Base-by-base conservation (phyloP, 176 grass and related monocot species). In the Avena sativa region DNA sequence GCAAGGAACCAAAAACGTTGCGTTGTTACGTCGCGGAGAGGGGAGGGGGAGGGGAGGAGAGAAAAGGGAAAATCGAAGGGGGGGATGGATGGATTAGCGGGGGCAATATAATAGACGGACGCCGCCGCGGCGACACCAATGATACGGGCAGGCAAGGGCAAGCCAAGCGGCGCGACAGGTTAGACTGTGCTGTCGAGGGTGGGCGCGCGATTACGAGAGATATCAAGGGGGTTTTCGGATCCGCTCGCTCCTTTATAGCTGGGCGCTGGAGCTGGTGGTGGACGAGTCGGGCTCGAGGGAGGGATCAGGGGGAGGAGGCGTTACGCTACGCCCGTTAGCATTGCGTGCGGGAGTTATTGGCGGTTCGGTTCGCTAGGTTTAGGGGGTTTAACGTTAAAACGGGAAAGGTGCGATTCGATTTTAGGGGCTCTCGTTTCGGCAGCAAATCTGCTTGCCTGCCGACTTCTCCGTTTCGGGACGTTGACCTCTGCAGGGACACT, bases 161-260 rank as follows among this genome's bases (percentile, higher is more conserved):
- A 43, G 40, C 49, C 11, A 50, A 58, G 67, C 71, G 44, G 52
- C 60, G 69, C 43, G 79, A 87, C 74, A 90, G 80, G 84, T 90
- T 71, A 84, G 84, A 80, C 84, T 74, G 73, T 48, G 83, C 81
- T 79, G 71, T 86, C 68, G 47, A 69, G 44, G 16, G 26, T 1
- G 3, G 2, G 72, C 23, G 43, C 40, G 68, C 63, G 79, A 85
- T 79, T 76, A 48, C 40, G 19, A 0, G 0, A 19, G 9, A 0
- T n/a, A 5, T 32, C 23, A 38, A 59, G 58, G 83, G 32, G 40
- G 40, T 43, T 43, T 43, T 43, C 40, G 5, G 40, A 6, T 43
- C 40, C 40, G 40, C 5, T 43, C 40, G 40, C 5, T 43, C 40
- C 40, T 43, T 43, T 43, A 43, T 43, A 43, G 40, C 46, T 48